Evolutionary conservation across 306 rosid genomes (phyloP).

Genomic region (Clitoria ternatea): DNA sequence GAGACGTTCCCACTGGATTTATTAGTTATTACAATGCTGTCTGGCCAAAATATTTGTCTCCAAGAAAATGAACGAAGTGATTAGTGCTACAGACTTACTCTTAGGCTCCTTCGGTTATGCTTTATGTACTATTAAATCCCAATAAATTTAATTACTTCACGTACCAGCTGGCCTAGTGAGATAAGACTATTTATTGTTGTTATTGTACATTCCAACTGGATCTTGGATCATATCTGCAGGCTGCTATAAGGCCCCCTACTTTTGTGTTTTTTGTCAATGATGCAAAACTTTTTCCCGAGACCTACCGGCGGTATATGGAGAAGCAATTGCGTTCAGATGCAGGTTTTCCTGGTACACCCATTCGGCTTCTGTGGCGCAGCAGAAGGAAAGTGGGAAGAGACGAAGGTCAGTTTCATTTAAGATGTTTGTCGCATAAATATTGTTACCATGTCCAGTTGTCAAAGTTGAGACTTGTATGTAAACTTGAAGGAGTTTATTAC

Average conservation of each 20-base stretch:
- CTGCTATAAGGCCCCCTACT: constrained; percentile 96
- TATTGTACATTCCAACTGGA: not conserved
- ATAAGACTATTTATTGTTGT: too few species aligned
- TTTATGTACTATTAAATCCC: not conserved
- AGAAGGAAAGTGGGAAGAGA: constrained; percentile 63
- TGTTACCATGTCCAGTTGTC: not conserved
- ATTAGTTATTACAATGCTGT: not conserved
- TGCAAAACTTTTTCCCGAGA: constrained; percentile 85
- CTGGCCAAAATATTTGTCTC: not conserved
- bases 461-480: too few species aligned
- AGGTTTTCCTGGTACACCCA: constrained; percentile 90
- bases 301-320: constrained; percentile 86
- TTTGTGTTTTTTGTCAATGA: constrained; percentile 95
- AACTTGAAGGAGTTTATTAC: too few species aligned
- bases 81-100: constrained; percentile 9
- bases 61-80: not conserved
- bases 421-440: constrained; percentile 11
- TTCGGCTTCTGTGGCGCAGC: constrained; percentile 90
- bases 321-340: constrained; percentile 82
- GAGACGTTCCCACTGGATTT: not conserved
- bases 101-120: not conserved
- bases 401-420: constrained; percentile 49
- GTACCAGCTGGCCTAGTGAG: too few species aligned
- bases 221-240: constrained; percentile 61
- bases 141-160: not conserved